Evolutionary conservation across 2,329 filamentous ascomycete genomes (phyloP), one percentile per base, ranked within the genome.

Genomic region (Exophiala sp.): DNA sequence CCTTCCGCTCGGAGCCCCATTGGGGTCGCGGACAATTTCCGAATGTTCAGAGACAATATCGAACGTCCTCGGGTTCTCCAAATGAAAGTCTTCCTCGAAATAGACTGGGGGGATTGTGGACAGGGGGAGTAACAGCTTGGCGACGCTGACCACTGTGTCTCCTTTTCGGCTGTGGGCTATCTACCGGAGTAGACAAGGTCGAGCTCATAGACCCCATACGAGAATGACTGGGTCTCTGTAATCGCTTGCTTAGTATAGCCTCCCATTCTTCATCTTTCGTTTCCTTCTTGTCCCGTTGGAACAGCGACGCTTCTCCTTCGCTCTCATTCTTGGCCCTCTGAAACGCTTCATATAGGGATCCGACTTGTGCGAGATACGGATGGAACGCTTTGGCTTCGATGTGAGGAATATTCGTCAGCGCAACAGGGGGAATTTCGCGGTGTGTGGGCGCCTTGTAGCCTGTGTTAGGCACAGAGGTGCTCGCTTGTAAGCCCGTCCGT

Each of bases 1-100:
- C 53, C 91, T 80, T 7, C 74, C 75, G 10, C 70, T 68, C 14
- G 69, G 66, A 37, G 72, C 65, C 6, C 86, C 82, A 65, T 83
- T 86, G 2, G 73, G 67, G 3, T 68, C 68, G 18, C 83, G 79
- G n/a, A 97, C 85, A n/a, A 98, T 88, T 66, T 97, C 91, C 9
- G 93, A 95, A 52, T 89, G 80, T 68, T 98, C 93, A 64, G 90
- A 97, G 11, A 98, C 90, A 21, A 97, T 82, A 65, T 98, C 93
- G 65, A 98, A 98, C 0, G 86, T 97, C 43, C 93, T 81, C 0
- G 93, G 93, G 56, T 98, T 97, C 64, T 98, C 93, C 6, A 98
- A 78, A 62, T 88, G 91, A 60, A 98, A 98, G 60, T 89, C 83
- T 27, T 95, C 86, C 46, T 97, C 93, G 60, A 96, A 96, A 65